Evolutionary conservation across 1,284 basidiomycete genomes (phyloP), one percentile per base, ranked within the genome.

Genomic region (Phaffia rhodozyma): DNA sequence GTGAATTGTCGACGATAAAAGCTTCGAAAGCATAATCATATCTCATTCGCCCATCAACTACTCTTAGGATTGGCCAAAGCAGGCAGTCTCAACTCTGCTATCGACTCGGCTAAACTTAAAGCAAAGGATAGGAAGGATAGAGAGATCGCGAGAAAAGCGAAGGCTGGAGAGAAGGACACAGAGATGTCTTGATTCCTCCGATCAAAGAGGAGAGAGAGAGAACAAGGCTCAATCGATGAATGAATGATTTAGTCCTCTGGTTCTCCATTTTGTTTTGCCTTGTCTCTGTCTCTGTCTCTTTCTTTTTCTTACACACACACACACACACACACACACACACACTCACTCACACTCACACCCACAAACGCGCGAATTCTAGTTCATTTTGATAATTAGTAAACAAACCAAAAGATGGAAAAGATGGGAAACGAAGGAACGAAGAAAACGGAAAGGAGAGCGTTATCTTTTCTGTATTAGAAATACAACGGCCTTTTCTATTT

Each of bases 221-320:
- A 25, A 32, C 4, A 29, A 57, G n/a, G 27, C 55, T 38, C 57
- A 27, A 58, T 49, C 23, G 27, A 32, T 23, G 49, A 13, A 32
- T 50, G 23, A 32, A 50, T 20, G 60, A 38, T 18, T 21, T 67
- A 66, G 20, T 51, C 65, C 58, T 68, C 63, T 4, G 69, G 70
- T 55, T 71, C 72, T 71, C 56, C 68, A 71, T 68, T 5, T 52
- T 13, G 16, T 9, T 55, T 13, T 11, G 30, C 1, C 21, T 51
- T 34, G 20, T 38, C n/a, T 23, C 6, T 50, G 4, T 16, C 18
- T 21, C 23, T n/a, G 1, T 30, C 3, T 32, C 34, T 38, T 32
- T 38, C 55, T 38, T 32, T 38, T 30, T 57, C 21, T 38, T 32
- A 13, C 16, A 23, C n/a, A 54, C 52, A 54, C n/a, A 54, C n/a